Percentiles rank a stretch among this genome's conserved stretches.
Evolutionary conservation across 169 alveolate genomes (phyloP).

Genomic region (Amoebophrya sp.): DNA sequence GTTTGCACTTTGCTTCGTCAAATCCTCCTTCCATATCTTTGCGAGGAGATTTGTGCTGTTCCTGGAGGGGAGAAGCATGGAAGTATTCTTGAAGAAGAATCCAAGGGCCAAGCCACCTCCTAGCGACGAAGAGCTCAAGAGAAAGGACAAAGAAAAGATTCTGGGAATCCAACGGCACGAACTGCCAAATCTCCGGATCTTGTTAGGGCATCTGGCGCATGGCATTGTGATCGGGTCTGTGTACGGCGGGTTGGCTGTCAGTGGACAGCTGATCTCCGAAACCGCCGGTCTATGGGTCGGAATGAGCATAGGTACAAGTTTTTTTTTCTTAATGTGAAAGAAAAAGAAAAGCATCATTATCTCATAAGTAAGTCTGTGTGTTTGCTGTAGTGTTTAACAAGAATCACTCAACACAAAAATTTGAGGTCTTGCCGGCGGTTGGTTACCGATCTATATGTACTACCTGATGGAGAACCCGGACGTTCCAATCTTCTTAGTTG

Average conservation of each 20-base stretch:
- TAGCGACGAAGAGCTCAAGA: background rate
- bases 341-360: too few species aligned
- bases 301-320: background rate
- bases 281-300: constrained; percentile 17
- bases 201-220: background rate
- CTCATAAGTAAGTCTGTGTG: too few species aligned
- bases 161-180: background rate
- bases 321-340: too few species aligned
- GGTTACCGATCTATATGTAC: background rate
- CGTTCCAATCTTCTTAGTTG: background rate
- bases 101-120: background rate
- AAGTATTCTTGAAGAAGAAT: background rate
- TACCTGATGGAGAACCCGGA: background rate
- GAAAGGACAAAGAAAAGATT: background rate
- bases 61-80: background rate
- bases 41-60: background rate
- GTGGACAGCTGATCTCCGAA: background rate
- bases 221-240: background rate
- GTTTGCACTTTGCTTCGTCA: background rate
- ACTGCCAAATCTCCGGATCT: background rate
- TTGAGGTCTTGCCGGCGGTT: background rate
- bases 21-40: background rate
- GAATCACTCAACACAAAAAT: too few species aligned
- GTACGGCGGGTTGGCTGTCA: background rate
- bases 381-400: too few species aligned